Percentiles rank a stretch among this genome's conserved stretches.
Conservation (phyloP, 2,329 filamentous ascomycete species). For the Colletotrichum lini region DNA sequence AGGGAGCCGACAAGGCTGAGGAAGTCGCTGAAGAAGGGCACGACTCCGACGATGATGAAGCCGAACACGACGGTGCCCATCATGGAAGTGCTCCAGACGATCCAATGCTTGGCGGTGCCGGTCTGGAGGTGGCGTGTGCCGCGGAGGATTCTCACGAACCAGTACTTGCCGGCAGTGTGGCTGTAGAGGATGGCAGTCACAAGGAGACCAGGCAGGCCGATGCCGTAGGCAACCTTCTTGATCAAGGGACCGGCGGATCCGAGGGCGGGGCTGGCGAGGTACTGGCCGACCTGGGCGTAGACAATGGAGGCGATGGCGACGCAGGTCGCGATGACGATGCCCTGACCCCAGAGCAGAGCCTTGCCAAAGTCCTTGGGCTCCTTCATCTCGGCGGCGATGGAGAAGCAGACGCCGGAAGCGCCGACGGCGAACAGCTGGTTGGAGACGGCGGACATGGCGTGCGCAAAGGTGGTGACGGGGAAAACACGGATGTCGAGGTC, state of each 20-base stretch:
- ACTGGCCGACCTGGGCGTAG: constrained; percentile 64
- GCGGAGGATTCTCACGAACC: constrained; percentile 65
- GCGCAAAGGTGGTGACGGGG: constrained; percentile 50
- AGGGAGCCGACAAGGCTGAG: constrained; percentile 60
- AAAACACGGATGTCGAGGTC: constrained; percentile 53
- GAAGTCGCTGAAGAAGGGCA: constrained; percentile 68
- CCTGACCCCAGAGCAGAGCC: constrained; percentile 63
- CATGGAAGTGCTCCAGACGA: constrained; percentile 61
- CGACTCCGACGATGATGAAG: constrained; percentile 59
- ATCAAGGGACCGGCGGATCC: constrained; percentile 59
- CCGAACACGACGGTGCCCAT: constrained; percentile 60
- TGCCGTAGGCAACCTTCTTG: constrained; percentile 65
- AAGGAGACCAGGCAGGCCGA: constrained; percentile 64
- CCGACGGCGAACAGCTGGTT: constrained; percentile 65
- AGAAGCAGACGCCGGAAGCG: constrained; percentile 68
- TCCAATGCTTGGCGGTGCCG: constrained; percentile 62
- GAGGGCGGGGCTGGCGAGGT: constrained; percentile 62
- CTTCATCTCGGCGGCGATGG: constrained; percentile 67
- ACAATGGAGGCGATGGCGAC: constrained; percentile 64
- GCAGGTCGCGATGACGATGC: constrained; percentile 65
- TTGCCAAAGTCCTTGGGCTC: constrained; percentile 65
- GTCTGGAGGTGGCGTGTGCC: constrained; percentile 61
- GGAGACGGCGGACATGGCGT: constrained; percentile 55
- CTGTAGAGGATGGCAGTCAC: constrained; percentile 64
- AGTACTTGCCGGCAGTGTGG: constrained; percentile 65